These are phyloP conservation scores for Candida pseudofarinosa DNA, from an alignment of 805 yeast genomes.

Conservation along the genomic window DNA sequence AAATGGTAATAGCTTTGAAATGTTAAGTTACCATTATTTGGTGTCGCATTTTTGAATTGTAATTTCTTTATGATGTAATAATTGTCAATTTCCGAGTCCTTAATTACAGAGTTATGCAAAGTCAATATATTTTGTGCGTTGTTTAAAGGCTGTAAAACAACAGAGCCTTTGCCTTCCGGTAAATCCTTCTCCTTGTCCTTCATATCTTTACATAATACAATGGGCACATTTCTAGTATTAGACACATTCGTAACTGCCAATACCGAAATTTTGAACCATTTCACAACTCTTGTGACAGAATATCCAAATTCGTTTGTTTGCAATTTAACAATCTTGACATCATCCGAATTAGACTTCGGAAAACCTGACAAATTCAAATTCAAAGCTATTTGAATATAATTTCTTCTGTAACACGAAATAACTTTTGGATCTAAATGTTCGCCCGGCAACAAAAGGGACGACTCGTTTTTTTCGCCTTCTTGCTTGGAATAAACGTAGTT, in stretches of 20 bases:
- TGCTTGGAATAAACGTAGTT: slow-evolving; percentile 21
- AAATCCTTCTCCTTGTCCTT: slow-evolving; percentile 16
- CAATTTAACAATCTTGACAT: slow-evolving; percentile 23
- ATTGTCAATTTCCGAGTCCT: slow-evolving; percentile 22
- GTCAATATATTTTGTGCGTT: slow-evolving; percentile 22
- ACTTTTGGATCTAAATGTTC: slow-evolving; percentile 16
- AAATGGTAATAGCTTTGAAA: slow-evolving; percentile 46
- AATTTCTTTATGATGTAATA: slow-evolving; percentile 36
- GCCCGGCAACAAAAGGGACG: not conserved
- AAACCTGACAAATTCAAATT: slow-evolving; percentile 28
- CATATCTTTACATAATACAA: slow-evolving; percentile 20
- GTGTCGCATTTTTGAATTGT: slow-evolving; percentile 50
- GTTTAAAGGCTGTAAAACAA: slow-evolving; percentile 15
- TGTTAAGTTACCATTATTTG: slow-evolving; percentile 45
- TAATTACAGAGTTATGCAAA: slow-evolving; percentile 19
- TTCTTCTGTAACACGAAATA: slow-evolving; percentile 44
- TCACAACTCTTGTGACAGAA: slow-evolving; percentile 31
- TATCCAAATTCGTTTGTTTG: slow-evolving; percentile 35
- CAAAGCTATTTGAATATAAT: slow-evolving; percentile 33
- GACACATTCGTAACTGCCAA: slow-evolving; percentile 32
- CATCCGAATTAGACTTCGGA: slow-evolving; percentile 10
- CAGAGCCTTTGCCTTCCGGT: slow-evolving; percentile 6
- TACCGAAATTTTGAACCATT: slow-evolving; percentile 35
- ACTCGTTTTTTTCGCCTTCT: slow-evolving; percentile 6
- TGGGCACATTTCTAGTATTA: slow-evolving; percentile 26